These are phyloP conservation scores for Eimeria falciformis DNA, from an alignment of 169 alveolate genomes.

Conservation along the genomic window DNA sequence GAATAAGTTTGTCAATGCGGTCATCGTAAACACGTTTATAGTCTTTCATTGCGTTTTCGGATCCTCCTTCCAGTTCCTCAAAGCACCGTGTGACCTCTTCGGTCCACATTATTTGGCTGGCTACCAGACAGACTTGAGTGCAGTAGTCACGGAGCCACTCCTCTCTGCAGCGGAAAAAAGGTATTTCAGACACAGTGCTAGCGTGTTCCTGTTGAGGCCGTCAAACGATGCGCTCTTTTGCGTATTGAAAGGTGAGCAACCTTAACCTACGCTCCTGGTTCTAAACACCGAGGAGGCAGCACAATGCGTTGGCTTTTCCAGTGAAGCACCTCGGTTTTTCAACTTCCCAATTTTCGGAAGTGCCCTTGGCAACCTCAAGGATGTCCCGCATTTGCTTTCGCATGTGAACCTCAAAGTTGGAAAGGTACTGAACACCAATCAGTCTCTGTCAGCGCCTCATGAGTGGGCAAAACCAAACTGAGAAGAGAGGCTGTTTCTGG, in stretches of 20 bases:
- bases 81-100: slow-evolving; percentile 96
- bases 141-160: slow-evolving; percentile 95
- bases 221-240: too few species aligned
- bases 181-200: slow-evolving; percentile 63
- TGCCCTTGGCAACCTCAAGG: slow-evolving; percentile 89
- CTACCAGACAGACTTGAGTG: slow-evolving; percentile 95
- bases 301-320: too few species aligned
- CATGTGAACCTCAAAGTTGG: slow-evolving; percentile 92
- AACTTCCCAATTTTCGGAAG: slow-evolving; percentile 93
- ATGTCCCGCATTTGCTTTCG: slow-evolving; percentile 90
- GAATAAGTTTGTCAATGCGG: slow-evolving; percentile 94
- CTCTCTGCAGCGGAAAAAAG: slow-evolving; percentile 84
- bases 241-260: too few species aligned
- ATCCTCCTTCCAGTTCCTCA: slow-evolving; percentile 96
- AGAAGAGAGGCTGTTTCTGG: background rate
- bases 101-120: slow-evolving; percentile 96
- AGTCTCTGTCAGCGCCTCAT: too few species aligned
- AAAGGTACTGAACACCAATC: slow-evolving; percentile 84
- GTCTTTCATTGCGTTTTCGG: slow-evolving; percentile 97
- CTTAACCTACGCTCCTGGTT: too few species aligned
- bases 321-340: slow-evolving; percentile 92
- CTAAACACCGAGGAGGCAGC: too few species aligned
- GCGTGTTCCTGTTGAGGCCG: too few species aligned
- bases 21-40: slow-evolving; percentile 91
- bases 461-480: background rate